Percentiles rank a stretch among this genome's conserved stretches.
phyloP scores from a whole-genome alignment of 129 eudicot genomes.

The Escallonia rubra region DNA sequence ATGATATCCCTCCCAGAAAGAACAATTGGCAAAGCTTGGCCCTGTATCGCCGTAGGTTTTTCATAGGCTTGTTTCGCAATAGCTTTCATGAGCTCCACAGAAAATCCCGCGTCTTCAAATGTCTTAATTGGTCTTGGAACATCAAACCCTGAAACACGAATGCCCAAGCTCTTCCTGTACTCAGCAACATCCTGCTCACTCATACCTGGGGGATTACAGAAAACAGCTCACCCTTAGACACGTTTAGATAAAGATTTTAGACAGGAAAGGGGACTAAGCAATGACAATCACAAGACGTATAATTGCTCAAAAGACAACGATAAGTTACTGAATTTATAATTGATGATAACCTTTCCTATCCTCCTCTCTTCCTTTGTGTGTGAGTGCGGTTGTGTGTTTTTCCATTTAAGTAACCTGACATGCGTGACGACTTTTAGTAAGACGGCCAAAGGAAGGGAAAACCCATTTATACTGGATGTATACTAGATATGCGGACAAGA shows the following conservation, averaged over 20 bases:
- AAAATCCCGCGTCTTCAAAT: slow-evolving; percentile 85
- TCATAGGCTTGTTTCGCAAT: slow-evolving; percentile 90
- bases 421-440: no score
- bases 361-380: no score
- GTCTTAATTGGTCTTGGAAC: slow-evolving; percentile 91
- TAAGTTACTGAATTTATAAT: no score
- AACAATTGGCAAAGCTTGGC: slow-evolving; percentile 81
- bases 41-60: slow-evolving; percentile 91
- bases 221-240: not conserved
- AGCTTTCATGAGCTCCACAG: slow-evolving; percentile 79
- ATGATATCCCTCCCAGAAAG: slow-evolving; percentile 90
- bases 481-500: no score
- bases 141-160: slow-evolving; percentile 94
- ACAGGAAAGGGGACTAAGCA: not conserved
- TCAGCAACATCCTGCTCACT: slow-evolving; percentile 83
- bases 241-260: not conserved
- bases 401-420: no score
- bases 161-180: slow-evolving; percentile 73
- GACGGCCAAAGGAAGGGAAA: no score
- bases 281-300: no score
- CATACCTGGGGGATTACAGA: slow-evolving; percentile 53
- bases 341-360: no score
- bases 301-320: no score
- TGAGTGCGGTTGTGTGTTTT: no score
- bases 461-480: no score